A percentile compares a stretch with the other conserved stretches of the same genome.
Conservation (phyloP, 2,329 filamentous ascomycete genomes). For the Fusarium fujikuroi region DNA sequence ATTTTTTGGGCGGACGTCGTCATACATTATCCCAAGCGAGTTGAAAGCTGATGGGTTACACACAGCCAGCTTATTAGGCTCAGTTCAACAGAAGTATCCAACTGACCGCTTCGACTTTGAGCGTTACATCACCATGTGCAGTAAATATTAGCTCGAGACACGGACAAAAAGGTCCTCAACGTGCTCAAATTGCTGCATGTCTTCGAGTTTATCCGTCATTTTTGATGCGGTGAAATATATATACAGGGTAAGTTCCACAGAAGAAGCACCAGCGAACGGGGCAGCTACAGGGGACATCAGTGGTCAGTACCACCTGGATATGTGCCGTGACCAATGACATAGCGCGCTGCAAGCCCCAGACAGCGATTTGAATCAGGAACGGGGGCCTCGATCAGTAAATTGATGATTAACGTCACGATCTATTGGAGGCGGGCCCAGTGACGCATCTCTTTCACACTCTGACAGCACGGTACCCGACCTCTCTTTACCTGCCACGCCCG, state of each 20-base stretch:
- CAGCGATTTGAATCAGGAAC: slow-evolving; percentile 34
- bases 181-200: neutral
- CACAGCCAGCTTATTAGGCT: neutral
- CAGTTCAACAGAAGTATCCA: neutral
- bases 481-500: slow-evolving; percentile 38
- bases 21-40: slow-evolving; percentile 2
- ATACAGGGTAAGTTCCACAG: slow-evolving; percentile 32
- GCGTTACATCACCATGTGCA: neutral
- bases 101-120: slow-evolving; percentile 12
- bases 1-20: slow-evolving; percentile 2
- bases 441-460: slow-evolving; percentile 35
- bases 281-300: slow-evolving; percentile 5
- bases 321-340: slow-evolving; percentile 8
- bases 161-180: slow-evolving; percentile 15
- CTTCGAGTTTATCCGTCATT: slow-evolving; percentile 2
- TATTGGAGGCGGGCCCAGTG: slow-evolving; percentile 40
- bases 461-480: slow-evolving; percentile 21
- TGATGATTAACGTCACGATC: slow-evolving; percentile 33
- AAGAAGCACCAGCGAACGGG: slow-evolving; percentile 10
- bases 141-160: neutral
- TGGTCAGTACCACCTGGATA: slow-evolving; percentile 11
- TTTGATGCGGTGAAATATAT: slow-evolving; percentile 11
- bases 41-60: neutral
- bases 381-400: slow-evolving; percentile 24
- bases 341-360: slow-evolving; percentile 19